These are phyloP conservation scores for Astragalus glycyphyllos DNA, from an alignment of 306 rosid genomes.

Conservation along the genomic window DNA sequence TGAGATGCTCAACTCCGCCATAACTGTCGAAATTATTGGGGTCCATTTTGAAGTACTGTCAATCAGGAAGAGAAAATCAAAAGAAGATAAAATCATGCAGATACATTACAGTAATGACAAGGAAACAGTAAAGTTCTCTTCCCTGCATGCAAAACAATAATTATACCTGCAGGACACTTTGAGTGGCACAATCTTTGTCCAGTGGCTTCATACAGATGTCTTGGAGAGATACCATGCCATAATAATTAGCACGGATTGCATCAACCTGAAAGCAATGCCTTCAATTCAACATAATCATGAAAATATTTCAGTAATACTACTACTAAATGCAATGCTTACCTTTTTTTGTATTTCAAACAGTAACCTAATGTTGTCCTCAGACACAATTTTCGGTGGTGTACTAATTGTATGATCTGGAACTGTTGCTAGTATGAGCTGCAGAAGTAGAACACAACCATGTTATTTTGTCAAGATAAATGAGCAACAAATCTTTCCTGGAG, in stretches of 20 bases:
- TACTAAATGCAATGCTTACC: slow-evolving; percentile 54
- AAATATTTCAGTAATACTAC: slow-evolving; percentile 36
- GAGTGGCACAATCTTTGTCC: slow-evolving; percentile 92
- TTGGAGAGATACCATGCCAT: slow-evolving; percentile 74
- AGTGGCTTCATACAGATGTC: slow-evolving; percentile 98
- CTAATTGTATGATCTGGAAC: slow-evolving; percentile 63
- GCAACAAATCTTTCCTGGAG: slow-evolving; percentile 26
- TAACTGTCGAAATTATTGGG: slow-evolving; percentile 68
- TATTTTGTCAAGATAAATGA: slow-evolving; percentile 37
- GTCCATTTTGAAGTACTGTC: slow-evolving; percentile 96
- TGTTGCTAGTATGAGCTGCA: slow-evolving; percentile 83
- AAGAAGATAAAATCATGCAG: slow-evolving; percentile 33
- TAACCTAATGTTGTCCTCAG: slow-evolving; percentile 81
- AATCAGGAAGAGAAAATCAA: slow-evolving; percentile 39
- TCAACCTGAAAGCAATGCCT: slow-evolving; percentile 66
- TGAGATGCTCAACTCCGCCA: slow-evolving; percentile 93
- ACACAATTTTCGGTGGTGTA: slow-evolving; percentile 76
- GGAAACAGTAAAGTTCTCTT: slow-evolving; percentile 12
- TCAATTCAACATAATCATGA: slow-evolving; percentile 42
- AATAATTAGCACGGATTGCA: slow-evolving; percentile 78
- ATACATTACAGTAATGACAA: slow-evolving; percentile 29
- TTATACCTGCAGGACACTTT: slow-evolving; percentile 88
- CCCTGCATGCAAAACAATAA: slow-evolving; percentile 34
- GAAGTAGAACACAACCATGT: slow-evolving; percentile 16
- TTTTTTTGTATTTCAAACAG: slow-evolving; percentile 90